These are phyloP conservation scores for Trichosanthes truncata DNA, from an alignment of 306 rosid species.

Conservation along the genomic window DNA sequence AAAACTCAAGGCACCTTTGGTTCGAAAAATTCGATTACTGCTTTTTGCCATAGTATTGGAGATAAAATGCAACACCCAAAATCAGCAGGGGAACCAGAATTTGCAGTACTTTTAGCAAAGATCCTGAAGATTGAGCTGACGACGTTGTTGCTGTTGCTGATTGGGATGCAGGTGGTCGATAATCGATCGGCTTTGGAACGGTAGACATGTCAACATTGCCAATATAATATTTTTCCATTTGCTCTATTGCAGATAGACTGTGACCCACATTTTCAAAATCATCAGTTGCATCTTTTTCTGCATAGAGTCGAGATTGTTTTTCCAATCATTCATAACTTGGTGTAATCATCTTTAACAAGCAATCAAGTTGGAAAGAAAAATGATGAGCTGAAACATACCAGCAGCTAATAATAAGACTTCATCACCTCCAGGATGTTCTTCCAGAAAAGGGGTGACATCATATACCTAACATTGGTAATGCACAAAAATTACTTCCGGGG, in stretches of 20 bases:
- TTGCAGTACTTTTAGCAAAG: slow-evolving; percentile 34
- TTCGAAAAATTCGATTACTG: neutral
- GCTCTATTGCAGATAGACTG: slow-evolving; percentile 51
- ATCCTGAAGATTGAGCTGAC: slow-evolving; percentile 29
- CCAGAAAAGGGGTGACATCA: slow-evolving; percentile 78
- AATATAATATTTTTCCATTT: slow-evolving; percentile 44
- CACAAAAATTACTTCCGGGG: neutral
- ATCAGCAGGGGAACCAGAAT: slow-evolving; percentile 55
- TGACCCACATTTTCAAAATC: slow-evolving; percentile 86
- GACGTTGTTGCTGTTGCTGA: slow-evolving; percentile 14
- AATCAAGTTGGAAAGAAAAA: neutral
- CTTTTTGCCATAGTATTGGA: slow-evolving; percentile 41
- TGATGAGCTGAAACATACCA: slow-evolving; percentile 31
- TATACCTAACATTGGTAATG: slow-evolving; percentile 43
- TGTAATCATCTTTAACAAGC: neutral
- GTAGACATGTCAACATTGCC: slow-evolving; percentile 51
- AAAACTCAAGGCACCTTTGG: neutral
- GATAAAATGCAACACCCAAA: slow-evolving; percentile 45
- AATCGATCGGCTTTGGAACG: slow-evolving; percentile 28
- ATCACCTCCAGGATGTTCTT: slow-evolving; percentile 97
- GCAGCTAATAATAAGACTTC: slow-evolving; percentile 59
- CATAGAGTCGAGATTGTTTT: slow-evolving; percentile 12
- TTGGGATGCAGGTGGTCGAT: slow-evolving; percentile 14
- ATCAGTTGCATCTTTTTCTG: slow-evolving; percentile 79
- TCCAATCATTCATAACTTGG: neutral